A percentile compares a stretch with the other conserved stretches of the same genome.
Conservation (phyloP, 2,329 filamentous ascomycete species). For the Graphilbum ipis-grandicollis region DNA sequence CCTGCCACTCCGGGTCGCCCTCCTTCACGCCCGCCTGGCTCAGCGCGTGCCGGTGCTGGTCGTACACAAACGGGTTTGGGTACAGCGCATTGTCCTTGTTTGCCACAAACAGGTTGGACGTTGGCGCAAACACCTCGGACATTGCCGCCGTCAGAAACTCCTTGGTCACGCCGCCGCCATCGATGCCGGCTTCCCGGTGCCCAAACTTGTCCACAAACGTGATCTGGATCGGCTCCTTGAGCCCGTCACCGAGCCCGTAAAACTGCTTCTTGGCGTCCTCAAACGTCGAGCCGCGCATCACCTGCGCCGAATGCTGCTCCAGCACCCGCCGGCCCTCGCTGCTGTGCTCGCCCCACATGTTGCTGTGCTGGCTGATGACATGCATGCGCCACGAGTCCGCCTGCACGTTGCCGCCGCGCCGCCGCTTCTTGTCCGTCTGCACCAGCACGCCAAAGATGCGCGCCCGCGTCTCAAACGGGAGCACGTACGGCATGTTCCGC, state of each 20-base stretch:
- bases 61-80: conserved; percentile 65
- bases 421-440: conserved; percentile 57
- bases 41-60: conserved; percentile 46
- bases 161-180: conserved; percentile 92
- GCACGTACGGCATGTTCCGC: conserved; percentile 92
- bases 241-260: conserved; percentile 58
- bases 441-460: conserved; percentile 90
- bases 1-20: conserved; percentile 35
- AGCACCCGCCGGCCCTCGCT: conserved; percentile 20
- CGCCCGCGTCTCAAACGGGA: conserved; percentile 82
- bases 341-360: background rate
- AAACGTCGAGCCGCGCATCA: conserved; percentile 60
- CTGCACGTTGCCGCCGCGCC: conserved; percentile 51
- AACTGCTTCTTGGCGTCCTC: conserved; percentile 75
- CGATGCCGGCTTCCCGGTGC: conserved; percentile 77
- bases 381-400: conserved; percentile 58
- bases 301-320: conserved; percentile 56
- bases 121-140: conserved; percentile 57
- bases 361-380: conserved; percentile 24
- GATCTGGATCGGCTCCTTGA: conserved; percentile 94
- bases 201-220: conserved; percentile 89
- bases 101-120: conserved; percentile 51
- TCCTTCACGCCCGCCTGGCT: conserved; percentile 32
- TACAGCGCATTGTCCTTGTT: conserved; percentile 80
- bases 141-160: conserved; percentile 88